Conservation (phyloP, 371 early-diverging fungal genomes). For the Choanephora cucurbitarum region DNA sequence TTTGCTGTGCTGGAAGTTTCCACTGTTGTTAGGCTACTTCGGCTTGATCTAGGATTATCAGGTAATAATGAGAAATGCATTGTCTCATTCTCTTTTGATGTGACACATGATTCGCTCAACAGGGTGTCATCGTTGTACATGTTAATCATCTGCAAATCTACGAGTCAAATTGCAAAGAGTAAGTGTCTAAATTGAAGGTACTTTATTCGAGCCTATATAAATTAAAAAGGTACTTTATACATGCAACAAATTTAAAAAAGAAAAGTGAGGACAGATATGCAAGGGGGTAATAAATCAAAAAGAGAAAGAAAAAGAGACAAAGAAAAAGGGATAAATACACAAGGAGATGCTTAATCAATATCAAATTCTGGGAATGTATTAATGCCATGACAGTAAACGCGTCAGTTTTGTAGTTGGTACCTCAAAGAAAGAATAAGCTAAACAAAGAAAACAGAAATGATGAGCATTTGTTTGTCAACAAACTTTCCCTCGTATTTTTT, state of each 20-base stretch:
- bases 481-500: not conserved
- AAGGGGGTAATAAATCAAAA: slow-evolving; percentile 3
- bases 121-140: not conserved
- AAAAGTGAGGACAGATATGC: not conserved
- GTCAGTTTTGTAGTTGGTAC: slow-evolving; percentile 24
- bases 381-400: slow-evolving; percentile 25
- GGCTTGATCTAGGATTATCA: not conserved
- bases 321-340: slow-evolving; percentile 5
- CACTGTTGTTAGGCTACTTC: not conserved
- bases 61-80: not conserved
- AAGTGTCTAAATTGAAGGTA: not conserved
- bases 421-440: slow-evolving; percentile 35
- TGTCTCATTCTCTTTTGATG: not conserved
- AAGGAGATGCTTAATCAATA: not conserved
- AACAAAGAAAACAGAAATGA: not conserved
- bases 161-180: not conserved
- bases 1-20: not conserved
- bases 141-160: not conserved
- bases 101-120: not conserved
- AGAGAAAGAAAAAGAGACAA: slow-evolving; percentile 11
- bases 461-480: not conserved
- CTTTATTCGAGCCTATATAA: not conserved
- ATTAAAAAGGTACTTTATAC: not conserved
- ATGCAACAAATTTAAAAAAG: not conserved
- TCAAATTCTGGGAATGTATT: slow-evolving; percentile 5